These are phyloP conservation scores for Nicotiana otophora DNA, from an alignment of 257 asterid genomes.

Conservation along the genomic window DNA sequence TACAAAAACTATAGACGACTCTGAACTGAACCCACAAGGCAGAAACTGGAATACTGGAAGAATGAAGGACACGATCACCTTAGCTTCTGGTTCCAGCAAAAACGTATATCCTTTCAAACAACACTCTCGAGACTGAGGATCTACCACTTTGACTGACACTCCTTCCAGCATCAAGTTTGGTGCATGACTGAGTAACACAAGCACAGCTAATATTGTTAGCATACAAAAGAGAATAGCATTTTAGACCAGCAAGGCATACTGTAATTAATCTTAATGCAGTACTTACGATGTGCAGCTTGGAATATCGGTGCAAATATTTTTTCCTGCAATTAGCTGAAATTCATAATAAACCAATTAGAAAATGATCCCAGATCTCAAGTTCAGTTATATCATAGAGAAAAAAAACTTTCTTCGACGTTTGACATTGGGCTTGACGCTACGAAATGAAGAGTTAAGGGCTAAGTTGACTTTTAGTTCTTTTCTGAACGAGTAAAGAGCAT, in stretches of 20 bases:
- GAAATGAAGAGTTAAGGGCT: not conserved
- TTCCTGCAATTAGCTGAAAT: slow-evolving; percentile 65
- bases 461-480: not conserved
- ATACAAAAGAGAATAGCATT: not conserved
- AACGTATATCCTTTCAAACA: slow-evolving; percentile 72
- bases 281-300: slow-evolving; percentile 70
- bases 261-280: not conserved
- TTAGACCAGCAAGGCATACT: slow-evolving; percentile 9
- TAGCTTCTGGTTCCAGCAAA: slow-evolving; percentile 51
- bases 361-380: not conserved
- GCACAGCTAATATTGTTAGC: slow-evolving; percentile 14
- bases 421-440: not conserved
- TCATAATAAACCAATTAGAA: slow-evolving; percentile 27
- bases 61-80: slow-evolving; percentile 36
- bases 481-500: not conserved
- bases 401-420: not conserved
- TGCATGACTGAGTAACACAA: slow-evolving; percentile 48
- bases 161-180: slow-evolving; percentile 67
- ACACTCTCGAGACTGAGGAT: slow-evolving; percentile 67
- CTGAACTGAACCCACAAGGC: not conserved
- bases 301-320: slow-evolving; percentile 61
- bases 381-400: not conserved
- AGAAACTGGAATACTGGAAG: not conserved
- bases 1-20: not conserved
- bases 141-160: slow-evolving; percentile 47